Base-by-base conservation (phyloP, 768 basidiomycete genomes). In the Lactarius sp. region DNA sequence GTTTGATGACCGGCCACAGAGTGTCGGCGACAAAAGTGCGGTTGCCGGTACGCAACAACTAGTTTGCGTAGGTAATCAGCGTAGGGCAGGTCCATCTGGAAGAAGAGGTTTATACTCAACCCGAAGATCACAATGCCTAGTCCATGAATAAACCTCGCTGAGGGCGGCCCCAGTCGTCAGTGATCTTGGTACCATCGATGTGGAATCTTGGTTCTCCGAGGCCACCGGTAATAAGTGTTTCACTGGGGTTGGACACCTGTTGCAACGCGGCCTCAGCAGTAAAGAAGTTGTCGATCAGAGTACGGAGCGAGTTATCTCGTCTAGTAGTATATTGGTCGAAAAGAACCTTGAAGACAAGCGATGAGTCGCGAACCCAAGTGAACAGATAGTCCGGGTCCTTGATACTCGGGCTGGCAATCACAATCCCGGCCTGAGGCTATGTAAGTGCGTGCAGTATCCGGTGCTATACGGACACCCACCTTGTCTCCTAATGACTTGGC, bases 141-240 rank as follows among this genome's bases (percentile, higher is more conserved):
- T 27, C 52, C 49, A 41, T 39, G 10, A 42, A 71, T 75, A 27
- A 68, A 83, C 84, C 84, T 56, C 85, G 79, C 69, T 89, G 86
- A 59, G 86, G 86, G 58, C 85, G 83, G 60, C 73, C 76, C 78
- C 78, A 79, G 2, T 70, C 41, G 5, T 66, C 78, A 5, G 70
- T 73, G 70, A 72, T 75, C 0, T 86, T 84, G 3, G 83, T 81
- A 51, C 81, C 77, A 73, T 88, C 77, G 65, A 88, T 79, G 70
- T 85, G 75, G 73, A 89, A 91, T 74, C 91, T 90, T 6, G 90
- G 87, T 73, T 90, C 88, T n/a, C 83, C 91, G 44, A 93, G 80
- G n/a, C 90, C 88, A 10, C 87, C 87, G 0, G 84, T 83, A 47
- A 75, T 75, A 39, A 87, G 74, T 2, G 79, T 77, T 0, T 90